Evolutionary conservation across 495 filamentous ascomycete species (phyloP).

Genomic region (Penicillium pancosmium): DNA sequence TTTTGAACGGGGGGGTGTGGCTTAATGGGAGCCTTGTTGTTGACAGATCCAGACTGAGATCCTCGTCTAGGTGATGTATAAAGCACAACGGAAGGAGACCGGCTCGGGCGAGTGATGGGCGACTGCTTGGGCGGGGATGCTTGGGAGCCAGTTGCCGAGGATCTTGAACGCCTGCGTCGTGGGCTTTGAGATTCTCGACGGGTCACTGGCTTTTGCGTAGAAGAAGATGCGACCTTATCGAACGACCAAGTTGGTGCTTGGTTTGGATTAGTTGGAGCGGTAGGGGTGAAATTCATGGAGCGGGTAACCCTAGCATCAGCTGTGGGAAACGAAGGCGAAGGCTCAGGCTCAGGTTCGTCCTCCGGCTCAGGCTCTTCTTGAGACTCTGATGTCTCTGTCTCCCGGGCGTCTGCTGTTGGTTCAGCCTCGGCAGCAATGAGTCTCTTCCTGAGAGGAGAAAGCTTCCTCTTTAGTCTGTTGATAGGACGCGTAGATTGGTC

Average conservation of each 20-base stretch:
- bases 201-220: background rate
- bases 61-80: background rate
- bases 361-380: background rate
- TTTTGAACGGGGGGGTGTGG: background rate
- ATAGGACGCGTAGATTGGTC: background rate
- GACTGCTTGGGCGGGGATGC: background rate
- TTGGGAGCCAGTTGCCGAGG: background rate
- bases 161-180: background rate
- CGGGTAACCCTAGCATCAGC: background rate
- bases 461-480: background rate
- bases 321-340: background rate
- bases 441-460: background rate
- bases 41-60: background rate
- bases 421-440: background rate
- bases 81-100: background rate
- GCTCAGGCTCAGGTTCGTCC: background rate
- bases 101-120: background rate
- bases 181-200: background rate
- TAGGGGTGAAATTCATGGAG: background rate
- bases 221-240: background rate
- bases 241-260: background rate
- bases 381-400: background rate
- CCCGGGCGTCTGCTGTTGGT: too few relatives aligned
- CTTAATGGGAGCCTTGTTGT: background rate
- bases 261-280: background rate